These are phyloP conservation scores for Oidium heveae DNA, from an alignment of 2,329 filamentous ascomycete species.

Conservation along the genomic window DNA sequence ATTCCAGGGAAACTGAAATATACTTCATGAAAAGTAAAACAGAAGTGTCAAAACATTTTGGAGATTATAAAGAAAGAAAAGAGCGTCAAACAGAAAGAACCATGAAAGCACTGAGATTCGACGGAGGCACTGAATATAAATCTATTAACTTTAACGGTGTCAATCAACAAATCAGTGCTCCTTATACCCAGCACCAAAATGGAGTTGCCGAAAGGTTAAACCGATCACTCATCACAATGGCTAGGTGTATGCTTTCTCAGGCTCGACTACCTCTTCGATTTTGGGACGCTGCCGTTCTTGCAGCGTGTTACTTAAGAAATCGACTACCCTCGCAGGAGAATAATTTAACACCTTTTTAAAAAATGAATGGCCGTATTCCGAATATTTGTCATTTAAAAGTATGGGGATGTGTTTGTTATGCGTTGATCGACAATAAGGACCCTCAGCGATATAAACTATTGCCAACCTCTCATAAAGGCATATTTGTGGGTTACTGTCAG, in stretches of 20 bases:
- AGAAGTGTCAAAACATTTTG: background rate
- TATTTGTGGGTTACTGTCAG: no score
- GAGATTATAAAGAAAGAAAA: background rate
- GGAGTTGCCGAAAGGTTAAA: no score
- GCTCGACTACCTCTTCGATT: background rate
- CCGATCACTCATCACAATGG: no score
- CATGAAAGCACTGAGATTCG: background rate
- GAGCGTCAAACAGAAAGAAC: background rate
- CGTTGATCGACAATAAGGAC: no score
- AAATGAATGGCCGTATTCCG: background rate
- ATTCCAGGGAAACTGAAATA: background rate
- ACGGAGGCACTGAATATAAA: background rate
- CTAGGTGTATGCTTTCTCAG: no score
- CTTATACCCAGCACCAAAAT: no score
- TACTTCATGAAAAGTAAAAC: background rate
- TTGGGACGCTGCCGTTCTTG: background rate
- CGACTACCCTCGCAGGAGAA: background rate
- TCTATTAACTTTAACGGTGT: background rate
- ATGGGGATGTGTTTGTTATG: no score
- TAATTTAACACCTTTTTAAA: background rate
- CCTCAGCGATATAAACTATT: no score
- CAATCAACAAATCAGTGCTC: background rate
- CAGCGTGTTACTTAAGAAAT: background rate
- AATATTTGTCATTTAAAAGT: no score
- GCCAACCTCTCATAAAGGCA: no score